Base-by-base conservation (phyloP, 1,284 basidiomycete species). In the Testicularia cyperi region DNA sequence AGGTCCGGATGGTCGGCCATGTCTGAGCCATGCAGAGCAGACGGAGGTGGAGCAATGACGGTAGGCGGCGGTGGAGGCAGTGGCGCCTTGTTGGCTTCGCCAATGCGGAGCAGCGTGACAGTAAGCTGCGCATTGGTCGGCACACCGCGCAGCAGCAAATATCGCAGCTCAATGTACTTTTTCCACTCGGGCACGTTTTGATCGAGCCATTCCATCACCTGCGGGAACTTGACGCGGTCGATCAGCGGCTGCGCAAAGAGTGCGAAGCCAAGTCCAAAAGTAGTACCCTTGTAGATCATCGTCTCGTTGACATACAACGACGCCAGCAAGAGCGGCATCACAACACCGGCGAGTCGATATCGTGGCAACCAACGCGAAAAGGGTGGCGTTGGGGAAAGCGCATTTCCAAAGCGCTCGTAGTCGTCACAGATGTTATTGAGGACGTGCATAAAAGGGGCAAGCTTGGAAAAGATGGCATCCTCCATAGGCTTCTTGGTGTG, bases 61-160 rank as follows among this genome's bases (percentile, higher is more conserved):
- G 75, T 28, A 0, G 71, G 58, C 12, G 80, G 79, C 6, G 81
- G 80, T 2, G 80, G 79, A 1, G 81, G 81, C 4, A 82, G 63
- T 0, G 81, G 81, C 0, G 77, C 67, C 42, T 79, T 78, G 26
- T 74, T 72, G 0, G 75, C 76, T 57, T 83, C 82, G 6, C 78
- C 80, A 21, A 82, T 78, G 13, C 82, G 78, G 3, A 83, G 70
- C 22, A 83, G 67, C 23, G 82, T 81, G 4, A 83, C 70, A 0
- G 81, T 81, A 28, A 83, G 78, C 56, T 84, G 83, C 5, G 82
- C 81, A 54, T 84, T 81, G 34, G 83, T 84, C 3, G 83, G 83
- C 0, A 83, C 82, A 9, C 81, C 78, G 18, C 77, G 79, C 14
- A 83, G 69, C 27, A 83, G 60, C 3, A 80, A 80, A 71, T 32